Evolutionary conservation across 2,329 filamentous ascomycete genomes (phyloP).

Genomic region (Fusarium concolor): DNA sequence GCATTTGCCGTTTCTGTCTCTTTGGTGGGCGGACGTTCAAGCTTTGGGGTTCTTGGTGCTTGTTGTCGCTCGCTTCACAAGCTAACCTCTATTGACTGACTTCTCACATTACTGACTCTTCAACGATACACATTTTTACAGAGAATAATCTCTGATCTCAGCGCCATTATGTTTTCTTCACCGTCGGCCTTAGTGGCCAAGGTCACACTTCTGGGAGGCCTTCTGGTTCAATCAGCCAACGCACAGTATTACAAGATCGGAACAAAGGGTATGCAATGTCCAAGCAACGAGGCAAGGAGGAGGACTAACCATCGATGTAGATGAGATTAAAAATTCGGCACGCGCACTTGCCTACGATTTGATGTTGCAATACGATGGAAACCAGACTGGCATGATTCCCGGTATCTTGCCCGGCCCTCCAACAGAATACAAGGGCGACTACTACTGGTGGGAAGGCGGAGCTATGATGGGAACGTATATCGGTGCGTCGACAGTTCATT

Average conservation of each 20-base stretch:
- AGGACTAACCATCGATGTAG: slow-evolving; percentile 44
- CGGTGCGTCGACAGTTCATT: no score
- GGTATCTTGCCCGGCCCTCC: slow-evolving; percentile 70
- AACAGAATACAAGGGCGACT: slow-evolving; percentile 59
- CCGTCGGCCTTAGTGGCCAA: slow-evolving; percentile 17
- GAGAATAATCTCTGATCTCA: slow-evolving; percentile 2
- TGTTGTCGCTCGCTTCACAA: slow-evolving; percentile 36
- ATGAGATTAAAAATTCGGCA: slow-evolving; percentile 60
- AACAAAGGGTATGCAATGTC: slow-evolving; percentile 44
- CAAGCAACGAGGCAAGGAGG: rapidly evolving
- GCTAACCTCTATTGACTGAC: not conserved
- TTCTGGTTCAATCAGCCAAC: slow-evolving; percentile 30
- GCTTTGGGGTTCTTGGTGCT: slow-evolving; percentile 8
- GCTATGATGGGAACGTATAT: slow-evolving; percentile 76
- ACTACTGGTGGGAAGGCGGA: slow-evolving; percentile 82
- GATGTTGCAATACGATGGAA: slow-evolving; percentile 63
- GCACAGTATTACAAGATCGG: slow-evolving; percentile 49
- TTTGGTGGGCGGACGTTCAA: not conserved
- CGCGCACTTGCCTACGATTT: slow-evolving; percentile 62
- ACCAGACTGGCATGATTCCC: slow-evolving; percentile 63
- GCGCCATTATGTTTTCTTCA: slow-evolving; percentile 15
- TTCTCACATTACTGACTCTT: not conserved
- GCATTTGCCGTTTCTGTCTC: slow-evolving; percentile 3
- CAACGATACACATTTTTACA: not conserved
- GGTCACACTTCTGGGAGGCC: slow-evolving; percentile 28